These are phyloP conservation scores for Pyrenopolyporus hunteri DNA, from an alignment of 495 filamentous ascomycete species.

Conservation along the genomic window DNA sequence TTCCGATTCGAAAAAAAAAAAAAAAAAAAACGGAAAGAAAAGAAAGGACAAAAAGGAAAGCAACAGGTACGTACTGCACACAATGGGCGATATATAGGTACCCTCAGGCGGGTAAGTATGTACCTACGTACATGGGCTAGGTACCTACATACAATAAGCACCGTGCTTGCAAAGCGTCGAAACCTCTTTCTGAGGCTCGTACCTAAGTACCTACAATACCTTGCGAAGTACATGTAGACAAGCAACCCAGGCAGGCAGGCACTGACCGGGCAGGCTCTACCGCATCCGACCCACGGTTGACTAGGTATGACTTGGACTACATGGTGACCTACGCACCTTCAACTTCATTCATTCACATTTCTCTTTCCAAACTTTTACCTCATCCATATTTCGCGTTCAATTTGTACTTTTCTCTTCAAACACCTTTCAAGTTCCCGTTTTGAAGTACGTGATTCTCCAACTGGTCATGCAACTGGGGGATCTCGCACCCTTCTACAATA, in stretches of 20 bases:
- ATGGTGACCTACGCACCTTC: conserved; percentile 1
- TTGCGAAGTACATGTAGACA: background rate
- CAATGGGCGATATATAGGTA: too few species aligned
- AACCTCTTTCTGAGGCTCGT: too few species aligned
- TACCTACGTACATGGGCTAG: background rate
- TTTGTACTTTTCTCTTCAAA: background rate
- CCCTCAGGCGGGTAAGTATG: too few species aligned
- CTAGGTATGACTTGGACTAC: conserved; percentile 7
- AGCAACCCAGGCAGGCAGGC: too few species aligned
- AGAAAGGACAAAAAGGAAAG: background rate
- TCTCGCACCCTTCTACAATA: conserved; percentile 4
- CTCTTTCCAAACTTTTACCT: conserved; percentile 5
- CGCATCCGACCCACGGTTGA: conserved; percentile 25
- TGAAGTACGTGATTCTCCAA: too few species aligned
- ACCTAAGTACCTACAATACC: background rate
- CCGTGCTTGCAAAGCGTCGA: too few species aligned
- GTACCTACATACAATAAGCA: too few species aligned
- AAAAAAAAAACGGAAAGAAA: background rate
- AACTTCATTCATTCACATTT: conserved; percentile 17
- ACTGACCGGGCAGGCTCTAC: conserved; percentile 8
- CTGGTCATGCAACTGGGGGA: background rate
- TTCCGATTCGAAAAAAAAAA: background rate
- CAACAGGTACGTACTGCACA: background rate
- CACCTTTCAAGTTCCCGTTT: too few species aligned
- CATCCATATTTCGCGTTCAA: background rate